Conservation (phyloP, 1,284 basidiomycete species). For the Fomitopsis palustris region DNA sequence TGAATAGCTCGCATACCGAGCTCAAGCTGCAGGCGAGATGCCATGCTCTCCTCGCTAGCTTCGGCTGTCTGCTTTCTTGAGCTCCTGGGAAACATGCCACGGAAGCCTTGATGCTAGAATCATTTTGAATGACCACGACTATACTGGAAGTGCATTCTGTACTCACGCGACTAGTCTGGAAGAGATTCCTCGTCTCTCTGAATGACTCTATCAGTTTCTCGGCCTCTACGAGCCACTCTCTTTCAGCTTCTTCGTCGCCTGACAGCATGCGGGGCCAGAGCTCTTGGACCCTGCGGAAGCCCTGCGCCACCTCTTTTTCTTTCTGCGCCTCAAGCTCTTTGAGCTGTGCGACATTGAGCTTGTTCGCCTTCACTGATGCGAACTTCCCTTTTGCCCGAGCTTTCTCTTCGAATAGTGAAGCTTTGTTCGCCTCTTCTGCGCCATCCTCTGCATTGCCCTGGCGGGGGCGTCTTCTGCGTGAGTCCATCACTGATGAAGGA, state of each 20-base stretch:
- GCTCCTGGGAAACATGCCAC: conserved; percentile 62
- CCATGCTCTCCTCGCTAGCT: conserved; percentile 69
- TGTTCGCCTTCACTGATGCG: conserved; percentile 33
- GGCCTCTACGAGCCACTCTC: conserved; percentile 81
- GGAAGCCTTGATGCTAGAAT: conserved; percentile 37
- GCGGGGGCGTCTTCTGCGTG: conserved; percentile 47
- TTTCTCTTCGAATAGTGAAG: conserved; percentile 60
- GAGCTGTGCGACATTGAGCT: conserved; percentile 51
- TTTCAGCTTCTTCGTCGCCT: conserved; percentile 39
- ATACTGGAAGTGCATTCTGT: conserved; percentile 30
- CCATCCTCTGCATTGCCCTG: conserved; percentile 22
- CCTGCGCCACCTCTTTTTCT: conserved; percentile 54
- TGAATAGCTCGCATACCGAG: conserved; percentile 46
- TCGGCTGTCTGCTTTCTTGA: conserved; percentile 47
- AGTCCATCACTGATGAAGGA: conserved; percentile 54
- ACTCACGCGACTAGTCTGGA: conserved; percentile 71
- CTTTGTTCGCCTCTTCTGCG: conserved; percentile 17
- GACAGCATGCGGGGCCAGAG: conserved; percentile 40
- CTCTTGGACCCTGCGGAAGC: conserved; percentile 47
- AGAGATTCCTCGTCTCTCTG: conserved; percentile 81
- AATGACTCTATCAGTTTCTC: conserved; percentile 87
- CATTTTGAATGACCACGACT: conserved; percentile 15
- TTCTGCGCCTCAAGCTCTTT: conserved; percentile 58
- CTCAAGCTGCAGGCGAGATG: conserved; percentile 69
- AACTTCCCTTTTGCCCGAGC: conserved; percentile 32